Base-by-base conservation (phyloP, 305 asterid genomes). In the Plantago lanceolata region DNA sequence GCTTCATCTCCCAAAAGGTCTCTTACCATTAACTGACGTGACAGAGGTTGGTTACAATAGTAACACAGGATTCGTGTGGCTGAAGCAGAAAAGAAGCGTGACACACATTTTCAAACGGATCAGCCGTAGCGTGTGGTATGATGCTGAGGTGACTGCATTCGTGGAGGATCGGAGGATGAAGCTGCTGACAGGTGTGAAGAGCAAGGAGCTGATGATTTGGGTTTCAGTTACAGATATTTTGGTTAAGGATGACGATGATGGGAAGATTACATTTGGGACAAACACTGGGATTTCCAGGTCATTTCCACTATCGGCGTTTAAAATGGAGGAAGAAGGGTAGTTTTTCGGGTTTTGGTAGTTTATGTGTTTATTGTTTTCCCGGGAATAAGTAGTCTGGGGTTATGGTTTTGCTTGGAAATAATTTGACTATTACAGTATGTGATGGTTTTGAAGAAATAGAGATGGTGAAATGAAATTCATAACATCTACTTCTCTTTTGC, bases 161-260 rank as follows among this genome's bases (percentile, higher is more conserved):
- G 82, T 90, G 57, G 81, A 84, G 76, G 81, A 90, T 67, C 90
- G 89, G 31, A 72, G 75, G 79, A 85, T 90, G 97, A 87, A 82
- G 78, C 79, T 69, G 63, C 70, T 90, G 47, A 90, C 93, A 1
- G 96, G 97, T 11, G 95, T 90, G 24, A 85, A 90, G 80, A 85
- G 96, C 72, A 85, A 85, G 85, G 96, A 90, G 77, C 35, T 90
- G 18, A 71, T 90, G 64, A 68, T 90, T 76, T 90, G 97, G 97
- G 61, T 90, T 29, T 79, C 87, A 0, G 64, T 90, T 29, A 72
- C 77, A 43, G 84, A 90, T 69, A 90, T 87, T 35, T 85, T 79
- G 2, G 81, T 90, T 48, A 76, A 64, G 74, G 86, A 84, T 56
- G 79, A 81, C 0, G 59, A 18, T 15, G 72, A 82, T 15, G 86